Percentiles rank a stretch among this genome's conserved stretches.
Evolutionary conservation across 805 yeast genomes (phyloP).

Genomic region (Yarrowia keelungensis): DNA sequence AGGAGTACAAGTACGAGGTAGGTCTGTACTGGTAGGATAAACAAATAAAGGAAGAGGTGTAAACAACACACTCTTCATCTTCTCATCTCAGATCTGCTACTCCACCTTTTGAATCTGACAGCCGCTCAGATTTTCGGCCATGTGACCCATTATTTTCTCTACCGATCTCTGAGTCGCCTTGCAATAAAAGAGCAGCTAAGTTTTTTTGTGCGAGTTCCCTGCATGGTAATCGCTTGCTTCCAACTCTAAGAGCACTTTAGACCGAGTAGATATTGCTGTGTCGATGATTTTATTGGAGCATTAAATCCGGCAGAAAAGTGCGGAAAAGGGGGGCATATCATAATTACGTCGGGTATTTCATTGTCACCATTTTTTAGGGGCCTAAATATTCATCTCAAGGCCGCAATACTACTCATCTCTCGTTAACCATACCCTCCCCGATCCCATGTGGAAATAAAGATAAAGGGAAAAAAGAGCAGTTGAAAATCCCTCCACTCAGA

Average conservation of each 20-base stretch:
- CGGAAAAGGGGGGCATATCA: too few relatives aligned
- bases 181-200: neutral
- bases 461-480: neutral
- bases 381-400: too few relatives aligned
- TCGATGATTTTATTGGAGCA: neutral
- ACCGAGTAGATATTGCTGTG: neutral
- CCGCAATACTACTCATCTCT: too few relatives aligned
- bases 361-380: too few relatives aligned
- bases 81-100: neutral
- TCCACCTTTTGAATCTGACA: neutral
- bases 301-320: too few relatives aligned
- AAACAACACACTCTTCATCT: too few relatives aligned
- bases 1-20: neutral
- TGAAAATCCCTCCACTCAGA: conserved; percentile 14
- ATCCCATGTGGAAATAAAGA: conserved; percentile 8
- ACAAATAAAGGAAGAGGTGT: too few relatives aligned
- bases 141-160: neutral
- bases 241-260: neutral
- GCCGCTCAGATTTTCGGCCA: conserved; percentile 2
- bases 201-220: conserved; percentile 5
- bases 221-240: conserved; percentile 26
- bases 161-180: conserved; percentile 14
- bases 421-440: conserved; percentile 8
- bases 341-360: too few relatives aligned
- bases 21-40: too few relatives aligned